A percentile compares a stretch with the other conserved stretches of the same genome.
These are phyloP conservation scores for Pseudozyma hubeiensis DNA, from an alignment of 1,284 basidiomycete species.

Conservation along the genomic window DNA sequence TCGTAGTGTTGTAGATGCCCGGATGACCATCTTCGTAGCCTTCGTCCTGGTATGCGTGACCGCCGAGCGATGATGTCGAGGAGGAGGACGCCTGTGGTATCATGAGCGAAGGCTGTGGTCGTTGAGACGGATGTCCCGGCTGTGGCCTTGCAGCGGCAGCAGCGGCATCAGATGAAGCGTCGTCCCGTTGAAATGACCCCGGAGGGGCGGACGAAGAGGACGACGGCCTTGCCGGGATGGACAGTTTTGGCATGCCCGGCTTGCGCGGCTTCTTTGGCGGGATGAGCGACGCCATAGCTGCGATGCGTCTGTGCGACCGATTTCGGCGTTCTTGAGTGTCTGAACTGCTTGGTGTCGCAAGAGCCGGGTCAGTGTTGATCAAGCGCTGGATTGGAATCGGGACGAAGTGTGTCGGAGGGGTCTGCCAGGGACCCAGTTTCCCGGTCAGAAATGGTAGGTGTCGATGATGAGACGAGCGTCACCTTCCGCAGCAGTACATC, in stretches of 20 bases:
- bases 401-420: no score
- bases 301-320: not conserved
- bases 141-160: conserved; percentile 6
- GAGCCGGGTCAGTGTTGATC: no score
- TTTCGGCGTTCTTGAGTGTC: not conserved
- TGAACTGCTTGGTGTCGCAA: no score
- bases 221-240: conserved; percentile 45
- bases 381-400: no score
- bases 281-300: conserved; percentile 60
- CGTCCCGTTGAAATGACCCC: conserved; percentile 19
- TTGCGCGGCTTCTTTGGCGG: conserved; percentile 61
- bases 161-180: conserved; percentile 6
- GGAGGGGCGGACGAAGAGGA: conserved; percentile 41
- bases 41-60: conserved; percentile 39
- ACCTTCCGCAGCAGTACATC: no score
- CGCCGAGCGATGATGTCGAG: conserved; percentile 15
- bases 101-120: conserved; percentile 38
- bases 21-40: conserved; percentile 53
- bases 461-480: no score
- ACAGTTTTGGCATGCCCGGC: conserved; percentile 65
- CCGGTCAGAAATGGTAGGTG: no score
- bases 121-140: conserved; percentile 11
- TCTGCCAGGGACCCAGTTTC: no score
- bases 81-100: conserved; percentile 39
- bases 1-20: conserved; percentile 29